Evolutionary conservation across 164 flowering plant genomes (phyloP), one percentile per base, ranked within the genome.

Genomic region (Piper longum): DNA sequence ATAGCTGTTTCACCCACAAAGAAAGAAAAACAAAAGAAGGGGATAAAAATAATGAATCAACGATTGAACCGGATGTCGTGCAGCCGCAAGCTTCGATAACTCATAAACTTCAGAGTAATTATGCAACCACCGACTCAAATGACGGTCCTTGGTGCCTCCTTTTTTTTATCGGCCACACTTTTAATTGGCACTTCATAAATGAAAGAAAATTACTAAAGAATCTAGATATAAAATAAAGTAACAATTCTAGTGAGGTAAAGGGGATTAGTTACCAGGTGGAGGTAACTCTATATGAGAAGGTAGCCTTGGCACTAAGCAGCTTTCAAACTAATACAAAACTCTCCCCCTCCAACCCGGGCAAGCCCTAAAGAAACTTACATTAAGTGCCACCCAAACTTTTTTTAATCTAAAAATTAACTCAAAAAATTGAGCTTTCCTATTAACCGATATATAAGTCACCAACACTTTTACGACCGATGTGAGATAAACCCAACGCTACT

Each of bases 31-130:
- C 9, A 45, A 3, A 6, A 3, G 2, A 7, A 7, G 45, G 4
- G 16, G 43, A 64, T 42, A 26, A 44, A 18, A 17, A 7, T 63
- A 57, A 18, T n/a, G 42, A 8, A 54, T 43, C 12, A 41, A 42
- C 11, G 64, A 57, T 42, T 75, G 72, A 16, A 86, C 93, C 89
- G 81, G 86, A 64, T 87, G 93, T 45, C 93, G 87, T 64, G 98
- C 98, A 45, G 91, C 82, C 12, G 90, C 87, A 72, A 91, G 92
- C 69, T 87, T 84, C 57, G 83, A 77, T 41, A 91, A 83, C 71
- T 88, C 96, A 70, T 88, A 96, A 17, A 92, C 95, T 80, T 88
- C 96, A 2, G 96, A 88, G 75, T 87, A 91, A 76, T 82, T 86
- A 66, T 62, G 62, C 75, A 83, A 88, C 96, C 96, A 91, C 67